Evolutionary conservation across 2,329 filamentous ascomycete species (phyloP), one percentile per base, ranked within the genome.

Genomic region (Monilinia fructicola): DNA sequence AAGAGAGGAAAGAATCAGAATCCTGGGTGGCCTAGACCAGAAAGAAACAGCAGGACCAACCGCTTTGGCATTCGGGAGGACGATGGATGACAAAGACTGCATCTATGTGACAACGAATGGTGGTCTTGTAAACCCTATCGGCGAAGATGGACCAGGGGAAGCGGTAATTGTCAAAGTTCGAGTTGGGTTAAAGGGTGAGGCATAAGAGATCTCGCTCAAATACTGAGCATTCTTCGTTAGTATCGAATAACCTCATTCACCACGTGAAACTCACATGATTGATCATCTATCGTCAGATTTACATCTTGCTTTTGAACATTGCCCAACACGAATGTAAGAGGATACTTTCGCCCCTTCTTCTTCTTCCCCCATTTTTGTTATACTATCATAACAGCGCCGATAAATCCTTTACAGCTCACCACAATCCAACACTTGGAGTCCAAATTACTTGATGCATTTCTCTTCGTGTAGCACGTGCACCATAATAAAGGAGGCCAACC

Each of bases 101-200:
- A 65, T 65, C 31, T 60, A 60, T 65, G 54, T 65, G 26, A 50
- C 26, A 40, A 60, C 64, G 18, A 60, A 52, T 42, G 64, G 54
- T 14, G 64, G 64, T 5, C 9, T 65, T 1, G 26, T 53, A n/a
- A 60, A 61, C 16, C 4, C 38, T 10, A 26, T 61, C 14, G 48
- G 26, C n/a, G 48, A 65, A 9, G 31, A 65, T n/a, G 35, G 46
- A n/a, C 38, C 55, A 18, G 46, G 54, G 16, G 35, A 61, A 18
- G 54, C 64, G 18, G 38, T 53, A 23, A 53, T 61, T 61, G 38
- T 18, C 14, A 44, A 44, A 31, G 35, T 65, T 23, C 5, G 56
- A 26, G 35, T 60, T 53, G 54, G 46, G 16, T 54, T 60, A 23
- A 38, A 23, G 42, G 54, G 64, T 52, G 64, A 65, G 21, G 46